Evolutionary conservation across 257 asterid species (phyloP), one percentile per base, ranked within the genome.

Genomic region (Cynanchum wilfordii): DNA sequence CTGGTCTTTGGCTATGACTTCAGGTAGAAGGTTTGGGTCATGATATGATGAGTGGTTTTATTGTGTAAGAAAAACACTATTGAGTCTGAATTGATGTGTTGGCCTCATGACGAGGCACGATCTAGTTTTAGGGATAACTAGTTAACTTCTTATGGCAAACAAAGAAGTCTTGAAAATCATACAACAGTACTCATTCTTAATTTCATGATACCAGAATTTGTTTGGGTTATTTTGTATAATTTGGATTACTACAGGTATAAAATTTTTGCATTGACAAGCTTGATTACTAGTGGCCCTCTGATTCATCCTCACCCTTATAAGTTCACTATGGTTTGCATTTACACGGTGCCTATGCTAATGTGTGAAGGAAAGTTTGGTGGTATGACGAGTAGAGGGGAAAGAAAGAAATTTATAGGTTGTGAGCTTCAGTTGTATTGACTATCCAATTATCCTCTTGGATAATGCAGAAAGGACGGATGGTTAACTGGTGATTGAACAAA

Each of bases 291-390:
- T 66, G 55, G 33, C 20, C 33, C 64, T 45, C 13, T 47, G 44
- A 12, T n/a, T 50, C 30, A 16, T 19, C 24, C 12, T 47, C 25
- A 13, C 42, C 47, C 45, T 49, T 49, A 10, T 29, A 15, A 68
- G 72, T 17, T 7, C n/a, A 42, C 22, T 15, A 22, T 9, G 27
- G 75, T 24, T 58, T 17, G 25, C 4, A 4, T 54, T 66, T 66
- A 10, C 1, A 12, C 29, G 44, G 66, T 29, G 40, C 7, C 44
- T 29, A 29, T 60, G 44, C 44, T 62, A 11, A 33, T 13, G 45
- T 60, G 45, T 60, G 16, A 60, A 29, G 67, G 36, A 40, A 66
- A 66, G 47, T 66, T 36, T 40, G n/a, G 56, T 66, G 56, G 30
- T 1, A 36, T 5, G 20, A 62, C 19, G 12, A 16, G 12, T 1